phyloP scores from a whole-genome alignment of 2,329 filamentous ascomycete genomes.

The Cercospora sojina region DNA sequence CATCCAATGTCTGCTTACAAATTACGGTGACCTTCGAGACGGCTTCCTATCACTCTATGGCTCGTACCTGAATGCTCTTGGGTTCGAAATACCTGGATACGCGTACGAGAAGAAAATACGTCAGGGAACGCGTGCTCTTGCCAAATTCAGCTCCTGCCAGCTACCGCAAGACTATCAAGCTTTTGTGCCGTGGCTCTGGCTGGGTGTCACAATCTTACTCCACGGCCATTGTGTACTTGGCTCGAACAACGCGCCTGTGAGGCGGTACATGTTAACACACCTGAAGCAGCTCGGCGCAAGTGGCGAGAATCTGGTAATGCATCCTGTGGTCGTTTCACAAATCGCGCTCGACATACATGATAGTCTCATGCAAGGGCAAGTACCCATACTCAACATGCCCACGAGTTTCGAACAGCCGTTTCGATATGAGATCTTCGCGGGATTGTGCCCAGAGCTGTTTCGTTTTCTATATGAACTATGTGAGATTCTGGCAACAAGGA shows the following conservation, averaged over 20 bases:
- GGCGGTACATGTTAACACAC: conserved; percentile 4
- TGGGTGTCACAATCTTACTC: conserved; percentile 2
- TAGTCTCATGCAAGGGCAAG: conserved; percentile 3
- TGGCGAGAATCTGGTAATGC: background rate
- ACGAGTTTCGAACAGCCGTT: background rate
- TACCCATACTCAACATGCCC: conserved; percentile 8
- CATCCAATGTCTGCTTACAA: background rate
- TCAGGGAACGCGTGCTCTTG: conserved; percentile 1
- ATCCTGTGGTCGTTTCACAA: conserved; percentile 7
- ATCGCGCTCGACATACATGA: conserved; percentile 10
- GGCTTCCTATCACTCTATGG: conserved; percentile 12
- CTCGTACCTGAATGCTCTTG: background rate
- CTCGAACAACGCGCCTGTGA: conserved; percentile 1
- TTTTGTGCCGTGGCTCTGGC: conserved; percentile 15
- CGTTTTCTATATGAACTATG: background rate
- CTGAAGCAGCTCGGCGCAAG: background rate
- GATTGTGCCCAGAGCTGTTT: background rate
- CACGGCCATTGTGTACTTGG: conserved; percentile 12
- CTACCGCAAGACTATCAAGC: background rate
- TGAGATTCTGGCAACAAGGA: background rate
- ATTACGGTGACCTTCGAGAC: conserved; percentile 11
- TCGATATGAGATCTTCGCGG: background rate
- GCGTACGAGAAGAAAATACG: conserved; percentile 3
- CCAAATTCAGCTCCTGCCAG: background rate
- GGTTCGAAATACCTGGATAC: background rate